Percentiles rank a stretch among this genome's conserved stretches.
Evolutionary conservation across 305 asterid genomes (phyloP).

Genomic region (Solanum chacoense): DNA sequence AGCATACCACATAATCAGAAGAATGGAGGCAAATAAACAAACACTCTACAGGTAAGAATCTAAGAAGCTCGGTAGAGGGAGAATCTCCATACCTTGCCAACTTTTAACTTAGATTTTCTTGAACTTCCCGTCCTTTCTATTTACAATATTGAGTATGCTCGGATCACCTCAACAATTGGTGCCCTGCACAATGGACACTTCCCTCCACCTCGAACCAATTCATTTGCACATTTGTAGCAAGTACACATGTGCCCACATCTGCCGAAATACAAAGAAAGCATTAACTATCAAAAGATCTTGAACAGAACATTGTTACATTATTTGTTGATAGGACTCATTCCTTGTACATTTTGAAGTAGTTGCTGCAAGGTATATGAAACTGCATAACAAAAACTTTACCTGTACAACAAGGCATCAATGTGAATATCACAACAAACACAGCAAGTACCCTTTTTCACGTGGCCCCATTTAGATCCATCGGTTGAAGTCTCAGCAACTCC

Average conservation of each 20-base stretch:
- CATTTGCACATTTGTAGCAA: slow-evolving; percentile 86
- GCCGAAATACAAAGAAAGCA: slow-evolving; percentile 5
- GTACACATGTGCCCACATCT: slow-evolving; percentile 99
- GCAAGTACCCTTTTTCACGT: slow-evolving; percentile 88
- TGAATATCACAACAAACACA: slow-evolving; percentile 89
- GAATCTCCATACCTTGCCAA: slow-evolving; percentile 21
- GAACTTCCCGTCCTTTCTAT: slow-evolving; percentile 2
- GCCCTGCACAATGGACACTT: slow-evolving; percentile 97
- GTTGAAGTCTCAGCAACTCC: slow-evolving; percentile 66
- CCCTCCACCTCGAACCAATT: slow-evolving; percentile 84
- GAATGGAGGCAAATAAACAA: slow-evolving; percentile 18
- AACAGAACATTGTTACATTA: background rate
- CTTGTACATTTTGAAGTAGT: background rate
- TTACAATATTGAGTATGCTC: slow-evolving; percentile 93
- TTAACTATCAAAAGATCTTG: background rate
- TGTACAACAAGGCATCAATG: slow-evolving; percentile 80
- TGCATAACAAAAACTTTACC: slow-evolving; percentile 30
- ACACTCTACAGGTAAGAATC: slow-evolving; percentile 23
- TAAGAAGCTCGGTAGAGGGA: slow-evolving; percentile 9
- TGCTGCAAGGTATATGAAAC: background rate
- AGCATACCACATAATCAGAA: slow-evolving; percentile 30
- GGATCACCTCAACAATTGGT: slow-evolving; percentile 91
- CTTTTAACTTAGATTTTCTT: background rate
- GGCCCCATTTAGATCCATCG: slow-evolving; percentile 76
- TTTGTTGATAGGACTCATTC: background rate